Evolutionary conservation across 2,329 filamentous ascomycete species (phyloP).

Genomic region (Penicillium occitanis): DNA sequence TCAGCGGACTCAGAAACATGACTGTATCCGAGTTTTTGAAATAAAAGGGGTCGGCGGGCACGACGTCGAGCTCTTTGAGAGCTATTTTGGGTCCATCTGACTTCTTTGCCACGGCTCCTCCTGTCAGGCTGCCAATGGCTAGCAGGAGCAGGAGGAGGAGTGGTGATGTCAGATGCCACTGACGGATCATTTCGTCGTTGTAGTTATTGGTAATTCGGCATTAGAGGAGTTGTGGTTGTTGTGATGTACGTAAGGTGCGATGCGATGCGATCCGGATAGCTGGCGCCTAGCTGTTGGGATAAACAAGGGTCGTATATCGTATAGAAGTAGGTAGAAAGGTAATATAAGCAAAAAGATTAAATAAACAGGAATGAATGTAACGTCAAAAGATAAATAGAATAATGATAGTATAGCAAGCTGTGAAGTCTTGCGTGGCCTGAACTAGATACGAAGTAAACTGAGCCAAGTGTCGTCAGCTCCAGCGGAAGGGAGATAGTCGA

Average conservation of each 20-base stretch:
- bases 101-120: slow-evolving; percentile 46
- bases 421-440: slow-evolving; percentile 8
- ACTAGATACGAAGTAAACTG: neutral
- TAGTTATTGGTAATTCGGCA: slow-evolving; percentile 27
- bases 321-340: neutral
- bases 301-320: neutral
- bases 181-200: slow-evolving; percentile 42
- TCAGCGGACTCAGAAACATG: slow-evolving; percentile 67
- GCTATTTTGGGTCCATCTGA: slow-evolving; percentile 64
- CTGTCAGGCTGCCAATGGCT: slow-evolving; percentile 29
- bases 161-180: slow-evolving; percentile 53
- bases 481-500: neutral
- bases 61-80: slow-evolving; percentile 63
- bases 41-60: slow-evolving; percentile 73
- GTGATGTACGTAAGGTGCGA: neutral
- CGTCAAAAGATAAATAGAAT: neutral
- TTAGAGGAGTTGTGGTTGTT: slow-evolving; percentile 14
- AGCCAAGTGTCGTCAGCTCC: neutral
- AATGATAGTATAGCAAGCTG: slow-evolving; percentile 5
- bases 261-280: slow-evolving; percentile 4
- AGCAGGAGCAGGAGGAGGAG: slow-evolving; percentile 57
- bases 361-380: neutral
- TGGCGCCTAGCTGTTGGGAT: neutral
- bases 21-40: slow-evolving; percentile 86
- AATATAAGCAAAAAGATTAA: neutral